Evolutionary conservation across 2,329 filamentous ascomycete genomes (phyloP).

Genomic region (Torrubiella hemipterigena): DNA sequence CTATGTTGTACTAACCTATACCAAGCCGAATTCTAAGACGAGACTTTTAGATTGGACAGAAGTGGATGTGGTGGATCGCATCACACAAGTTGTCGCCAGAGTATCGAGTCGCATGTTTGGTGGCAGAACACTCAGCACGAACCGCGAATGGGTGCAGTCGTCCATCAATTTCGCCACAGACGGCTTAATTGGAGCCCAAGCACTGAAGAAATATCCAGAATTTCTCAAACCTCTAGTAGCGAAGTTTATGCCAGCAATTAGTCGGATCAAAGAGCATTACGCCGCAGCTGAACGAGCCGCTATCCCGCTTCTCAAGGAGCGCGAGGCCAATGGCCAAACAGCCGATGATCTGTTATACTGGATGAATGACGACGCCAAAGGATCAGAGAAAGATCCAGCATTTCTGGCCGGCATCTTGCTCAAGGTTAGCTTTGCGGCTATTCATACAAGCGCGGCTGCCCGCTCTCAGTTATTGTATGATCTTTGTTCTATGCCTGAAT

Average conservation of each 20-base stretch:
- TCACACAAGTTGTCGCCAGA: constrained; percentile 15
- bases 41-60: constrained; percentile 11
- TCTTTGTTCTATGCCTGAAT: constrained; percentile 11
- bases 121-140: constrained; percentile 8
- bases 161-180: constrained; percentile 16
- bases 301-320: constrained; percentile 13
- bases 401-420: constrained; percentile 16
- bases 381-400: constrained; percentile 7
- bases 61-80: constrained; percentile 11
- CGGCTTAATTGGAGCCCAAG: constrained; percentile 15
- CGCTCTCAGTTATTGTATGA: constrained; percentile 15
- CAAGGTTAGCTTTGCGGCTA: constrained; percentile 15
- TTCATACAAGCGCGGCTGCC: constrained; percentile 15
- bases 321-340: constrained; percentile 7
- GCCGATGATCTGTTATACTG: constrained; percentile 12
- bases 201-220: constrained; percentile 8
- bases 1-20: not conserved
- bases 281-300: constrained; percentile 11
- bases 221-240: constrained; percentile 14
- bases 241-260: constrained; percentile 13
- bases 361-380: constrained; percentile 10
- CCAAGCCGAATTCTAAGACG: not conserved
- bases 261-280: constrained; percentile 14
- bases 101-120: constrained; percentile 17
- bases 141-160: constrained; percentile 14